Conservation (phyloP, 129 eudicot species). For the Artemisia annua region DNA sequence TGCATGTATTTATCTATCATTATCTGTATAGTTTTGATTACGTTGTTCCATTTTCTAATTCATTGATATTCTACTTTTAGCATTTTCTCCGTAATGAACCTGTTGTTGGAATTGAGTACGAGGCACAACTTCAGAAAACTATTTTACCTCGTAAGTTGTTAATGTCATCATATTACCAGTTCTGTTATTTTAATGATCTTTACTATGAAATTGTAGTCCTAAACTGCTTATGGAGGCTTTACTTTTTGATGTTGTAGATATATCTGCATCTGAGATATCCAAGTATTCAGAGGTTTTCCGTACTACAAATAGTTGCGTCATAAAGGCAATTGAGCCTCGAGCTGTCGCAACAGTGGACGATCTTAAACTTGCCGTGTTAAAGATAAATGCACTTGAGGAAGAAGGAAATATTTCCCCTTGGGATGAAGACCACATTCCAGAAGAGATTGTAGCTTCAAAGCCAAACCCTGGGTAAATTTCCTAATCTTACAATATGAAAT, state of each 20-base stretch:
- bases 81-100: slow-evolving; percentile 92
- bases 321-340: slow-evolving; percentile 82
- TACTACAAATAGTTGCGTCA: slow-evolving; percentile 70
- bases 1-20: slow-evolving; percentile 51
- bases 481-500: background rate
- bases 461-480: slow-evolving; percentile 80
- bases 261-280: slow-evolving; percentile 82
- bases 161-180: background rate
- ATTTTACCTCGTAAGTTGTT: slow-evolving; percentile 71
- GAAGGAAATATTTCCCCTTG: slow-evolving; percentile 55
- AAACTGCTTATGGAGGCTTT: no score
- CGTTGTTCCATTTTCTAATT: slow-evolving; percentile 30
- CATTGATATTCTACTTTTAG: slow-evolving; percentile 39
- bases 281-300: slow-evolving; percentile 73
- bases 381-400: slow-evolving; percentile 72
- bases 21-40: slow-evolving; percentile 13
- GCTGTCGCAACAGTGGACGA: slow-evolving; percentile 64
- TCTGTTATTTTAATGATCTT: slow-evolving; percentile 17
- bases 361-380: slow-evolving; percentile 57
- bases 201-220: slow-evolving; percentile 1
- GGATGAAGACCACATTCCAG: slow-evolving; percentile 86
- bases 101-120: slow-evolving; percentile 83
- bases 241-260: slow-evolving; percentile 49
- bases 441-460: slow-evolving; percentile 68
- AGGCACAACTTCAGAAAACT: slow-evolving; percentile 91